Evolutionary conservation across 805 yeast genomes (phyloP).

Genomic region (Priceomyces fermenticarens): DNA sequence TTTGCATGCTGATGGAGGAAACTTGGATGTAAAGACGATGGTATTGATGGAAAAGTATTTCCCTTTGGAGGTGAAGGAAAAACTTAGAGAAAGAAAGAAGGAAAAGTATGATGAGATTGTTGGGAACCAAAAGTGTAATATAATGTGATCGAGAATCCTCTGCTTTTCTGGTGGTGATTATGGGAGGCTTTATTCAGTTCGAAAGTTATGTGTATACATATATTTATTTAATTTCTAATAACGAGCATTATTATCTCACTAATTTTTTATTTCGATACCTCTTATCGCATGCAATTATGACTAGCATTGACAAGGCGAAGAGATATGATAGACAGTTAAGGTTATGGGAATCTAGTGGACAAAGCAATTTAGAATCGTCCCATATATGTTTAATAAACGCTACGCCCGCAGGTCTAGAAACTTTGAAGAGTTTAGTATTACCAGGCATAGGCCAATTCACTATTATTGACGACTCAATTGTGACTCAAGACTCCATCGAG

Average conservation of each 20-base stretch:
- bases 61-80: slow-evolving; percentile 65
- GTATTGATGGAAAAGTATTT: slow-evolving; percentile 55
- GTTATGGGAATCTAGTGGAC: slow-evolving; percentile 83
- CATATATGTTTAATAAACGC: slow-evolving; percentile 62
- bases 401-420: slow-evolving; percentile 59
- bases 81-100: slow-evolving; percentile 50
- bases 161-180: too few relatives aligned
- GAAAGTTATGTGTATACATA: neutral
- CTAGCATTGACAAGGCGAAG: slow-evolving; percentile 35
- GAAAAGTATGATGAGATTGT: slow-evolving; percentile 34
- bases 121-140: slow-evolving; percentile 13
- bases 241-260: neutral
- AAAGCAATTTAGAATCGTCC: slow-evolving; percentile 51
- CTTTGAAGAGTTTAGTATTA: slow-evolving; percentile 71
- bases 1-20: slow-evolving; percentile 53
- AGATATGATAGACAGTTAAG: slow-evolving; percentile 86
- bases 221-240: neutral
- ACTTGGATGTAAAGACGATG: slow-evolving; percentile 55
- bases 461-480: slow-evolving; percentile 47
- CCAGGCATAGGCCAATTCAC: slow-evolving; percentile 69
- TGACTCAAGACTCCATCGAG: slow-evolving; percentile 43
- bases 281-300: slow-evolving; percentile 2
- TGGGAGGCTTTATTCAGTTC: neutral
- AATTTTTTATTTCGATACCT: neutral
- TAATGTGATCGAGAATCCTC: slow-evolving; percentile 7